Conservation (phyloP, 2,329 filamentous ascomycete genomes). For the Apiospora pterosperma region DNA sequence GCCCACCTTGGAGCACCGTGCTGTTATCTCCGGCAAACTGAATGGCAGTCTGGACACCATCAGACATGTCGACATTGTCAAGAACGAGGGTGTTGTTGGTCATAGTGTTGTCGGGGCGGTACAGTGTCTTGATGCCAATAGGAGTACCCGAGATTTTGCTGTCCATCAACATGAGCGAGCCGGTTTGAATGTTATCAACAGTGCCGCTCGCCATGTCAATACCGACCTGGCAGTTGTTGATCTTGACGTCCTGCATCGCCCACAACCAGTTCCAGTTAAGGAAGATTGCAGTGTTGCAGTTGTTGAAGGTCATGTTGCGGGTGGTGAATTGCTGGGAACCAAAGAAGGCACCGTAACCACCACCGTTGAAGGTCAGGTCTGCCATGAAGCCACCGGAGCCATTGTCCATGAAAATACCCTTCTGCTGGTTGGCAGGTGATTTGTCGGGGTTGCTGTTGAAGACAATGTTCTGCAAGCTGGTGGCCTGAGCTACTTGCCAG, state of each 20-base stretch:
- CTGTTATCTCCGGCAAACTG: conserved; percentile 51
- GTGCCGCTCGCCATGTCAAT: conserved; percentile 73
- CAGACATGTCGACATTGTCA: conserved; percentile 83
- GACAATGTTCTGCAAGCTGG: conserved; percentile 74
- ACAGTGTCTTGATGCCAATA: conserved; percentile 75
- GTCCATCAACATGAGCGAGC: conserved; percentile 81
- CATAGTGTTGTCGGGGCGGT: conserved; percentile 55
- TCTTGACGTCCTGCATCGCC: conserved; percentile 72
- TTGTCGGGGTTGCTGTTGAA: conserved; percentile 74
- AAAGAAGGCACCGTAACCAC: conserved; percentile 72
- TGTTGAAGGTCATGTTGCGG: conserved; percentile 78
- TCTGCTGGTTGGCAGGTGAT: conserved; percentile 62
- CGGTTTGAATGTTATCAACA: conserved; percentile 67
- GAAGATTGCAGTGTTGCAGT: conserved; percentile 77
- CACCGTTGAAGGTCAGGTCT: conserved; percentile 80
- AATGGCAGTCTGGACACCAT: conserved; percentile 65
- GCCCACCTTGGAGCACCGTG: conserved; percentile 65
- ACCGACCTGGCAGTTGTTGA: conserved; percentile 72
- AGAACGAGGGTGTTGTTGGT: conserved; percentile 81
- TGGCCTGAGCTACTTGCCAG: conserved; percentile 84
- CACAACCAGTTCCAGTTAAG: conserved; percentile 94
- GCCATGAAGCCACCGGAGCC: conserved; percentile 81
- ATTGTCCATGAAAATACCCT: conserved; percentile 82
- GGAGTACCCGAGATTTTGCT: conserved; percentile 73
- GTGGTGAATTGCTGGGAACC: conserved; percentile 87